Evolutionary conservation across 179 eudicot species (phyloP).

Genomic region (Vitellaria paradoxa): DNA sequence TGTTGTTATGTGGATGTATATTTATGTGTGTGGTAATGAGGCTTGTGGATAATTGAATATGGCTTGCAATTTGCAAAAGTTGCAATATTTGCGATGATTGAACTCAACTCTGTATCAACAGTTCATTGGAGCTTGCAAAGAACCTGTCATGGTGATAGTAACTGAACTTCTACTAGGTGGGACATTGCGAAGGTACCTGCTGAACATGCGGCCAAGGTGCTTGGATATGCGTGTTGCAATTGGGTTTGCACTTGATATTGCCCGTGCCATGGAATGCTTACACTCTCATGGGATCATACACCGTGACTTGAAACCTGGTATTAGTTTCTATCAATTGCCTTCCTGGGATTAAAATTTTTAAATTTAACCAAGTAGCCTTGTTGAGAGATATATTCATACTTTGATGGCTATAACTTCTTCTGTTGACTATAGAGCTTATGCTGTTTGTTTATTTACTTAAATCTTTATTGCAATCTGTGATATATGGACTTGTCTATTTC

Average conservation of each 20-base stretch:
- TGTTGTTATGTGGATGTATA: not conserved
- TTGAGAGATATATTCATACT: not conserved
- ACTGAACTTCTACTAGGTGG: conserved; percentile 91
- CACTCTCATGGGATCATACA: conserved; percentile 96
- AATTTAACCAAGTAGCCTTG: not conserved
- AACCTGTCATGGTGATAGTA: conserved; percentile 89
- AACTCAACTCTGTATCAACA: conserved; percentile 20
- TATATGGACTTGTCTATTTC: too few relatives aligned
- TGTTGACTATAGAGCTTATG: not conserved
- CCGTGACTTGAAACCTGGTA: conserved; percentile 98
- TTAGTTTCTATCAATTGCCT: not conserved
- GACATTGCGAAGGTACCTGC: conserved; percentile 70
- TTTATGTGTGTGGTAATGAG: not conserved
- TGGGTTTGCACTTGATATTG: conserved; percentile 88
- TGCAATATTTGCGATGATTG: not conserved
- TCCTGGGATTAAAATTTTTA: not conserved
- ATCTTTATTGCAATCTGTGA: too few relatives aligned
- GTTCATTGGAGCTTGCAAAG: conserved; percentile 97
- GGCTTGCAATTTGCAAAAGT: not conserved
- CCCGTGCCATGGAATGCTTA: conserved; percentile 91
- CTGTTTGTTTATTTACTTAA: not conserved
- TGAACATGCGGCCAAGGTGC: conserved; percentile 68
- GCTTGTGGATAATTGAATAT: not conserved
- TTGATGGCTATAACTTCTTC: not conserved
- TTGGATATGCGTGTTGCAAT: conserved; percentile 71